These are phyloP conservation scores for Hypoxylon trugodes DNA, from an alignment of 495 filamentous ascomycete species.

Conservation along the genomic window DNA sequence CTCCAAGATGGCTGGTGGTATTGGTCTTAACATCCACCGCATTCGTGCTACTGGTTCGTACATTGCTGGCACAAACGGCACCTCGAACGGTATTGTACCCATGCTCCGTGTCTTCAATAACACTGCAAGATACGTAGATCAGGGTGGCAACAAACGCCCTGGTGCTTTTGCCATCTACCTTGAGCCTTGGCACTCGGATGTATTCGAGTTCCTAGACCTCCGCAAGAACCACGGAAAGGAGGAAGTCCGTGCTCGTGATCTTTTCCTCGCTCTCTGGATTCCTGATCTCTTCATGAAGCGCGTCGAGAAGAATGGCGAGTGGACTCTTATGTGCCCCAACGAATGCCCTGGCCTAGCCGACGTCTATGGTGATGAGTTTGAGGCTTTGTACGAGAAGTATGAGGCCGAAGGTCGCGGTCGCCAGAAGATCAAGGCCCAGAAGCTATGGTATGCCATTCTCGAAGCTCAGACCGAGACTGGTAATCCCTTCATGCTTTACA, in stretches of 20 bases:
- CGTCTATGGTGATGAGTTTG: slow-evolving; percentile 97
- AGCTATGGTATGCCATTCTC: slow-evolving; percentile 98
- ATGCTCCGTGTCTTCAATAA: slow-evolving; percentile 99
- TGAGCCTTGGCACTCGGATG: slow-evolving; percentile 99
- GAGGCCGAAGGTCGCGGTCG: slow-evolving; percentile 90
- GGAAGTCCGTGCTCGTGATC: slow-evolving; percentile 93
- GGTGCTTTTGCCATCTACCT: slow-evolving; percentile 99
- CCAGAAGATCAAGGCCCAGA: slow-evolving; percentile 93
- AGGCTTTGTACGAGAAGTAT: slow-evolving; percentile 92
- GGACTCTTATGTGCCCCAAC: slow-evolving; percentile 97
- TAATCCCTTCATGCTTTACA: slow-evolving; percentile 99
- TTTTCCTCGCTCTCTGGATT: slow-evolving; percentile 98
- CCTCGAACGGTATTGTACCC: slow-evolving; percentile 95
- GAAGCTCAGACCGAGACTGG: slow-evolving; percentile 99
- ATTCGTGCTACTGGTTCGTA: slow-evolving; percentile 97
- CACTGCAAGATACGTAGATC: slow-evolving; percentile 97
- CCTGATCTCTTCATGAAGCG: slow-evolving; percentile 99
- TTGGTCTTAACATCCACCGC: slow-evolving; percentile 92
- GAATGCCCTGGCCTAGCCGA: slow-evolving; percentile 95
- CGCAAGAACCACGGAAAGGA: slow-evolving; percentile 99
- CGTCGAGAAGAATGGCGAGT: slow-evolving; percentile 92
- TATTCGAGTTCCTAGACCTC: slow-evolving; percentile 96
- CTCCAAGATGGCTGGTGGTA: slow-evolving; percentile 98
- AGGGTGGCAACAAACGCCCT: slow-evolving; percentile 98
- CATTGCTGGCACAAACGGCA: slow-evolving; percentile 96